Base-by-base conservation (phyloP, 2,329 filamentous ascomycete genomes). In the Dactylellina parvicollis region DNA sequence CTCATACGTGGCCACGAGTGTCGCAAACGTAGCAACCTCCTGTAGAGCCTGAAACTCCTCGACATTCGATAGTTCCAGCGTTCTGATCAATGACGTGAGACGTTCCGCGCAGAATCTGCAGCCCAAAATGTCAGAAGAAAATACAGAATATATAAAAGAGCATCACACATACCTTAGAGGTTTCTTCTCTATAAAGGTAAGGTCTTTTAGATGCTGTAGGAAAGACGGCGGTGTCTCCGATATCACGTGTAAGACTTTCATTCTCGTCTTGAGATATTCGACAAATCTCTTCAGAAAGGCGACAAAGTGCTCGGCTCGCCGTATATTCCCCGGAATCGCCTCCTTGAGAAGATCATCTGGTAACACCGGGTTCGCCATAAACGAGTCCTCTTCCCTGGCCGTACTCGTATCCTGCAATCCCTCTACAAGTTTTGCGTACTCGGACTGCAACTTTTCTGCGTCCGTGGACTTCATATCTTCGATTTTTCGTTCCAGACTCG, bases 141-240 rank as follows among this genome's bases (percentile, higher is more conserved):
- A 16, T 14, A 10, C 26, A 26, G 12, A 20, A 20, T 24, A 12
- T 20, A 12, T 30, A 22, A 8, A n/a, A n/a, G n/a, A n/a, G n/a
- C n/a, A n/a, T 42, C n/a, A 7, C 26, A 18, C 55, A 36, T 54
- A 79, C 54, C 91, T 86, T 9, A 99, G 81, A 0, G 95, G 95
- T 78, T 99, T 99, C 80, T 92, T 92, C 80, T 99, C 95, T 78
- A 99, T 99, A 79, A 96, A 99, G 0, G 96, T 99, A 65, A 96
- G 89, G 76, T 99, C 95, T 79, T 92, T 96, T 4, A 99, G 84
- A 82, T 99, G 94, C 14, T 90, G 87, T 7, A 99, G 85, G 80
- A 99, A 99, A 0, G 94, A 97, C 1, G 91, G 90, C 0, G 95
- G 95, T 0, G 94, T 99, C 81, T 99, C 95, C 5, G 95, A 97